Base-by-base conservation (phyloP, 768 basidiomycete genomes). In the Dictyophora rubrovolvata region DNA sequence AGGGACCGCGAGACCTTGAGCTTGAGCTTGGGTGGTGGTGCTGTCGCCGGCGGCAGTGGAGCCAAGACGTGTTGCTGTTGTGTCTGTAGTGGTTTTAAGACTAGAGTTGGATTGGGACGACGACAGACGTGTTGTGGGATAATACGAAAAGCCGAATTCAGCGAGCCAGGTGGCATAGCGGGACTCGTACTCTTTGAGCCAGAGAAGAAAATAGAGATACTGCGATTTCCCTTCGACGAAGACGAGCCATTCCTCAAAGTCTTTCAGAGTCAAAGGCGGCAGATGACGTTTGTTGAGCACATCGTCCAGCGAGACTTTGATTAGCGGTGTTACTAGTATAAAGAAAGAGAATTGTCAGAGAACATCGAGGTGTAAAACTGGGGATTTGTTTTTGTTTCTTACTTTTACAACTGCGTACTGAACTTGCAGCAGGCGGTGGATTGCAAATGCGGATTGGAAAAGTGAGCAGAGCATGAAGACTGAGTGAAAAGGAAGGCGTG, bases 121-220 rank as follows among this genome's bases (percentile, higher is more conserved):
- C 53, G 49, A 23, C 4, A 28, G 57, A 59, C 21, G 22, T n/a
- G n/a, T 28, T 28, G 36, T 55, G 11, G 54, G 60, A 23, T 42
- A 18, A 22, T 28, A 34, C 54, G 14, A 22, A 36, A 33, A 59
- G 7, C 57, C 57, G 48, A 35, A 59, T 14, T 59, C 60, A 18
- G 52, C 49, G 36, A 54, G 63, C 79, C 79, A 79, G 0, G 66
- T 67, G 1, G 70, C 68, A 64, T 80, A 79, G 28, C 75, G 75
- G 1, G 68, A 63, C 11, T 79, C 83, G 64, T 90, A 90, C 63
- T 89, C 88, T 61, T 80, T 81, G 33, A 89, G 74, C 87, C 87
- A 90, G 53, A 90, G 80, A n/a, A 80, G 78, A 66, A 90, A 90
- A 65, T 90, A 90, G 78, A 91, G 76, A 66, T 89, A 90, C 69